Evolutionary conservation across 805 yeast species (phyloP).

Genomic region (Suhomyces tanzawaensis): DNA sequence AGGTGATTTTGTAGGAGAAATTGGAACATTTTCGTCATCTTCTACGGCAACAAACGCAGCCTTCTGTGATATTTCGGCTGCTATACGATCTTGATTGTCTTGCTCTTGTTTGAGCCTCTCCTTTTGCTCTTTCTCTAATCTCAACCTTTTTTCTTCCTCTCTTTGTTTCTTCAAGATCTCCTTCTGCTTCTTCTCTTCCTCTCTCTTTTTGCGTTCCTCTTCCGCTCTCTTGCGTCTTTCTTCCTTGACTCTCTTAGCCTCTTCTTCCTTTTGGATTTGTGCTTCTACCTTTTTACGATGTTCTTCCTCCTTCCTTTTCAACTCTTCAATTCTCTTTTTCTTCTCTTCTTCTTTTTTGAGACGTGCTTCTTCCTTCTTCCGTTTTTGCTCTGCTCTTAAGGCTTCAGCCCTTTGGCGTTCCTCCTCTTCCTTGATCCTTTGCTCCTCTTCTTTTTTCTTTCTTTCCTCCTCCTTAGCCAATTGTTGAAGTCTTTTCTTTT

Average conservation of each 20-base stretch:
- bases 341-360: conserved; percentile 49
- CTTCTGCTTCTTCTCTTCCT: conserved; percentile 23
- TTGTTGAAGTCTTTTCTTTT: conserved; percentile 62
- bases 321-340: conserved; percentile 39
- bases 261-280: conserved; percentile 28
- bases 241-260: conserved; percentile 23
- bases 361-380: conserved; percentile 37
- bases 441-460: conserved; percentile 52
- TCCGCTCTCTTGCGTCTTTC: conserved; percentile 24
- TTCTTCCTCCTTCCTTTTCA: conserved; percentile 32
- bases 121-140: conserved; percentile 10
- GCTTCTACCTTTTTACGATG: conserved; percentile 30
- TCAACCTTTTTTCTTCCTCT: conserved; percentile 11
- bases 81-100: conserved; percentile 3
- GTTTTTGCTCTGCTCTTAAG: conserved; percentile 35
- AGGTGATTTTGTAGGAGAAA: conserved; percentile 6
- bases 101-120: conserved; percentile 16
- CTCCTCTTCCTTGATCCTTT: conserved; percentile 37
- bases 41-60: conserved; percentile 1
- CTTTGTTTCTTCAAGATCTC: conserved; percentile 11
- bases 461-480: conserved; percentile 62
- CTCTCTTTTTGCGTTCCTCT: conserved; percentile 22
- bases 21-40: not conserved
- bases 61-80: conserved; percentile 2
- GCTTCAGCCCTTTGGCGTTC: conserved; percentile 31